A percentile compares a stretch with the other conserved stretches of the same genome.
Evolutionary conservation across 1,284 basidiomycete genomes (phyloP).

Genomic region (Mixia osmundae): DNA sequence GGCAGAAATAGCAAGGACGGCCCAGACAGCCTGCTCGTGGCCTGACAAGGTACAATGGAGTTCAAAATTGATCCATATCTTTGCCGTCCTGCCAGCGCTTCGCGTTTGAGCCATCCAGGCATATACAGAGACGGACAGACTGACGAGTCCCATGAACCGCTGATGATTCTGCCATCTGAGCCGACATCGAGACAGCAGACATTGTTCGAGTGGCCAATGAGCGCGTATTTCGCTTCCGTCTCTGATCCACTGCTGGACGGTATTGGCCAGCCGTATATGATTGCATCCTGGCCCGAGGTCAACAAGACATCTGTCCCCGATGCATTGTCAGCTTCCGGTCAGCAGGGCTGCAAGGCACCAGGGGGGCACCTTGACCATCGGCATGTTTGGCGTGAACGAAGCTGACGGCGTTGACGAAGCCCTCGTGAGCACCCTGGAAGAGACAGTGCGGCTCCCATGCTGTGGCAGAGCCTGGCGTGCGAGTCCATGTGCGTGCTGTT

Average conservation of each 20-base stretch:
- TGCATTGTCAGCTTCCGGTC: too few relatives aligned
- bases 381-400: slow-evolving; percentile 40
- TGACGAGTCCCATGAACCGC: slow-evolving; percentile 94
- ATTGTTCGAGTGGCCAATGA: slow-evolving; percentile 61
- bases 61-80: slow-evolving; percentile 56
- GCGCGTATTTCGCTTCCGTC: slow-evolving; percentile 13
- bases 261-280: slow-evolving; percentile 4
- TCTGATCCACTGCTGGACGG: not conserved
- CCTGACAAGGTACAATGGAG: slow-evolving; percentile 52
- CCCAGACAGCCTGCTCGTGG: slow-evolving; percentile 85
- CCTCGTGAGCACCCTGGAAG: slow-evolving; percentile 40
- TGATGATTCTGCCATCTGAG: slow-evolving; percentile 43
- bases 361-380: too few relatives aligned
- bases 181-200: slow-evolving; percentile 63
- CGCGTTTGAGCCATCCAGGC: not conserved
- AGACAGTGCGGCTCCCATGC: slow-evolving; percentile 3
- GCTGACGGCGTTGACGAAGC: slow-evolving; percentile 58
- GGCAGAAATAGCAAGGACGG: slow-evolving; percentile 45
- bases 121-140: too few relatives aligned
- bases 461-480: slow-evolving; percentile 19
- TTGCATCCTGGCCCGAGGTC: slow-evolving; percentile 17
- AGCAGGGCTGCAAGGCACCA: too few relatives aligned
- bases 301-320: slow-evolving; percentile 37
- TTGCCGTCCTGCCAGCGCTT: slow-evolving; percentile 42
- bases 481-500: slow-evolving; percentile 62